Conservation (phyloP, 768 basidiomycete genomes). For the Suillus decipiens region DNA sequence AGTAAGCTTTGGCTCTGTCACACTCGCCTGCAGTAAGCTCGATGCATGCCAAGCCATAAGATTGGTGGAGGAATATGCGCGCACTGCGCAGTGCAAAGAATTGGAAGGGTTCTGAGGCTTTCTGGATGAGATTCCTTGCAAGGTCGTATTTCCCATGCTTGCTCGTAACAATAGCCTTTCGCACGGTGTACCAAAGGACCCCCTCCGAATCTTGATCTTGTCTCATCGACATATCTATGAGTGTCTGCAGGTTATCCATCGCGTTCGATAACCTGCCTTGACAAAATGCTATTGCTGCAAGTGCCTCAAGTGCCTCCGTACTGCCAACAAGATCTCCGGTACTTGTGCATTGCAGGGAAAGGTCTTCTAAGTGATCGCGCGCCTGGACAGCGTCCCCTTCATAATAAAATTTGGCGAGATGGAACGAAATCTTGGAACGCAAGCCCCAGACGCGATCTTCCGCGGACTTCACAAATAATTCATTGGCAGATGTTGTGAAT, state of each 20-base stretch:
- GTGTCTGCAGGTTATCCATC: background rate
- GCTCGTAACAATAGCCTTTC: background rate
- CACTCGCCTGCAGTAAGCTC: background rate
- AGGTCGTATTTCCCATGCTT: background rate
- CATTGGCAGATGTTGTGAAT: background rate
- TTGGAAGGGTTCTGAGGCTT: background rate
- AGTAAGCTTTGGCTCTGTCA: background rate
- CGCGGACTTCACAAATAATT: background rate
- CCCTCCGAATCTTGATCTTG: accelerated
- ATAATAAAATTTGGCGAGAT: background rate
- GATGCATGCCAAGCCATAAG: background rate
- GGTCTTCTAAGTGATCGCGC: background rate
- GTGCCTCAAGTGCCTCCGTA: background rate
- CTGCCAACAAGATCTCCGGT: too few relatives aligned
- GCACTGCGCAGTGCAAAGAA: background rate
- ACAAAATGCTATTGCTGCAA: background rate
- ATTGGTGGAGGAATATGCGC: background rate
- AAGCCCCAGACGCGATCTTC: background rate
- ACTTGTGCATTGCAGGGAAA: too few relatives aligned
- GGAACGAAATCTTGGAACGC: background rate
- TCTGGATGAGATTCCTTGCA: background rate
- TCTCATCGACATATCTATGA: background rate
- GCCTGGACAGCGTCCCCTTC: background rate
- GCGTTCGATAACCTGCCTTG: background rate
- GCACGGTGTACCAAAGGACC: background rate